phyloP scores from a whole-genome alignment of 164 flowering plant species.

The Santalum album region DNA sequence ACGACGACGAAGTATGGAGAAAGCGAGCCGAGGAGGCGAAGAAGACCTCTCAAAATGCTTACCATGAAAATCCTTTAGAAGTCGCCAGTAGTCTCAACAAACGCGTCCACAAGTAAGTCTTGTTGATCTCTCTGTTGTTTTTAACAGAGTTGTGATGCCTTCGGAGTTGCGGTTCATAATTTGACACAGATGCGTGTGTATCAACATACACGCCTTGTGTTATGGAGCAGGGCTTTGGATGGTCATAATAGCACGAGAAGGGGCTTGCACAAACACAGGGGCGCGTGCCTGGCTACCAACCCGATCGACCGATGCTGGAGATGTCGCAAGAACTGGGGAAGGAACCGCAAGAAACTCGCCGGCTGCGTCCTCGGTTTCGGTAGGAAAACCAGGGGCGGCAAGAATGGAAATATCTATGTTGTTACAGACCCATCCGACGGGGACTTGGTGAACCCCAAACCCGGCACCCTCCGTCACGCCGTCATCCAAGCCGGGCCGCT shows the following conservation, averaged over 20 bases:
- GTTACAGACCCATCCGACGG: constrained; percentile 52
- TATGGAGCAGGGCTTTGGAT: constrained; percentile 19
- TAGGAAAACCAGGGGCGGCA: constrained; percentile 47
- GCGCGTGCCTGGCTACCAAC: constrained; percentile 52
- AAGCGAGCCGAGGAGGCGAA: constrained; percentile 24
- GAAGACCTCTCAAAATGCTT: constrained; percentile 20
- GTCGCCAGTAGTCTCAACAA: constrained; percentile 20
- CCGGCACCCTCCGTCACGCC: constrained; percentile 59
- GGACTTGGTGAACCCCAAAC: constrained; percentile 52
- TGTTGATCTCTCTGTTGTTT: background rate
- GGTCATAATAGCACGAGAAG: constrained; percentile 42
- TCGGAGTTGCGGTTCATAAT: background rate
- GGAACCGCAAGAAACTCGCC: constrained; percentile 40
- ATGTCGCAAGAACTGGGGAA: constrained; percentile 44
- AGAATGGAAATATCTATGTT: constrained; percentile 32
- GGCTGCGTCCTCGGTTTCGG: constrained; percentile 57
- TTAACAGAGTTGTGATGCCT: background rate
- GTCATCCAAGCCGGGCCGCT: constrained; percentile 48
- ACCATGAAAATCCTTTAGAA: constrained; percentile 21
- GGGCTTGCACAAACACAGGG: constrained; percentile 12
- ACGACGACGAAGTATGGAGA: constrained; percentile 30
- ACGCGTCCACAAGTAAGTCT: constrained; percentile 23
- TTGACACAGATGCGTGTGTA: background rate
- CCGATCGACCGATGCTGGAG: constrained; percentile 83
- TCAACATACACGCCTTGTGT: background rate